Percentiles rank a stretch among this genome's conserved stretches.
Evolutionary conservation across 164 flowering plant genomes (phyloP).

Genomic region (Brasenia schreberi): DNA sequence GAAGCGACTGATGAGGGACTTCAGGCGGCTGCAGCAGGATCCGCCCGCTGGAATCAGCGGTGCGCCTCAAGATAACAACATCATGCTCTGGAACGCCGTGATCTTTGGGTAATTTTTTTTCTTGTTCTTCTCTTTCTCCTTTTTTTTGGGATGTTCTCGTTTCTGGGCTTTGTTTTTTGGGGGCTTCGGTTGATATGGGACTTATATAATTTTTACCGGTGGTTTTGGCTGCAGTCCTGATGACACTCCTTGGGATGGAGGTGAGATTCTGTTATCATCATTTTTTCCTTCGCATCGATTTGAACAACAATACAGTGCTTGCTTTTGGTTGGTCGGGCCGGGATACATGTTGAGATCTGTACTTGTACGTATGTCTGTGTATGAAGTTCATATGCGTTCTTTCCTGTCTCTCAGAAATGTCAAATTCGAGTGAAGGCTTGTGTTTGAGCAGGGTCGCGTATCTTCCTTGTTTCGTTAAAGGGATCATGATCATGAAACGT

Average conservation of each 20-base stretch:
- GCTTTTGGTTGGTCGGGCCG: too few relatives aligned
- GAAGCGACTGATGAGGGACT: constrained; percentile 76
- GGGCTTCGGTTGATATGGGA: not conserved
- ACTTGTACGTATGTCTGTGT: too few relatives aligned
- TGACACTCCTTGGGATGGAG: constrained; percentile 84
- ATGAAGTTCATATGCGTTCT: too few relatives aligned
- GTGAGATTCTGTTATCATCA: constrained; percentile 15
- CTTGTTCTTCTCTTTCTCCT: not conserved
- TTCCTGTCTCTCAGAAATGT: too few relatives aligned
- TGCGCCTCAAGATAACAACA: constrained; percentile 67
- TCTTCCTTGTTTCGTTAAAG: too few relatives aligned
- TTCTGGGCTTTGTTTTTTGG: not conserved
- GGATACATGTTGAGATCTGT: too few relatives aligned
- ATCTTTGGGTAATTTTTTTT: constrained; percentile 45
- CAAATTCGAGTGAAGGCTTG: too few relatives aligned
- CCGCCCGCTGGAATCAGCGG: constrained; percentile 75
- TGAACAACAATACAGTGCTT: too few relatives aligned
- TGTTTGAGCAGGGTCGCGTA: too few relatives aligned
- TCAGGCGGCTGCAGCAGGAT: constrained; percentile 71
- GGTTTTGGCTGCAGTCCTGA: constrained; percentile 47
- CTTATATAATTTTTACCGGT: not conserved
- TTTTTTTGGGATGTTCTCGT: not conserved
- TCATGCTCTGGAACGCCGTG: constrained; percentile 78
- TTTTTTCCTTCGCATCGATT: not conserved
- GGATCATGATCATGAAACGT: too few relatives aligned